Evolutionary conservation across 805 yeast genomes (phyloP).

Genomic region (Candida argentea): DNA sequence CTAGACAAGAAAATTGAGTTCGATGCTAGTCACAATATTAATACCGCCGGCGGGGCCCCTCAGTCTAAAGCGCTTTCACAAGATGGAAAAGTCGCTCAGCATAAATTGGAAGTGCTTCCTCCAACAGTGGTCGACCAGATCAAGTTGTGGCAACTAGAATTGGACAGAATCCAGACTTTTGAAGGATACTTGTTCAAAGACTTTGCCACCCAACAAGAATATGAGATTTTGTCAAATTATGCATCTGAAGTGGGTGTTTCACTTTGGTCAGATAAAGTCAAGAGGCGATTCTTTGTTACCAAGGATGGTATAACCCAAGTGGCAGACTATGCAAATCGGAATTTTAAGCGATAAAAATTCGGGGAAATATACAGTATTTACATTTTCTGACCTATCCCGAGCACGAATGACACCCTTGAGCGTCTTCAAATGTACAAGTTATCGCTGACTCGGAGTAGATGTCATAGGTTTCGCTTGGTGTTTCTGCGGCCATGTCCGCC

Average conservation of each 20-base stretch:
- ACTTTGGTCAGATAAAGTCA: constrained; percentile 70
- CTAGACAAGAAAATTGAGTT: constrained; percentile 59
- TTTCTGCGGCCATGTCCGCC: too few species aligned
- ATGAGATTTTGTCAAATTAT: constrained; percentile 57
- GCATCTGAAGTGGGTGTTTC: constrained; percentile 89
- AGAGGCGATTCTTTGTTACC: constrained; percentile 74
- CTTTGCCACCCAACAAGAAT: constrained; percentile 70
- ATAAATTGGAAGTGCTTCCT: constrained; percentile 59
- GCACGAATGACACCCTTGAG: constrained; percentile 14
- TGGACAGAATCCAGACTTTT: constrained; percentile 81
- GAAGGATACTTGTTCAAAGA: constrained; percentile 86
- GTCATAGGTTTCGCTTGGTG: constrained; percentile 7
- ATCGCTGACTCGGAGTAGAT: constrained; percentile 27
- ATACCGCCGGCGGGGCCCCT: constrained; percentile 34
- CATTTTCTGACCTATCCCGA: constrained; percentile 9
- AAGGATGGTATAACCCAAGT: constrained; percentile 80
- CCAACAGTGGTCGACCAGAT: constrained; percentile 97
- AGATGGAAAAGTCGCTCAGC: constrained; percentile 29
- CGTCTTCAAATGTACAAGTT: constrained; percentile 19
- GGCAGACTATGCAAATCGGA: constrained; percentile 80
- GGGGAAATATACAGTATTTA: background rate
- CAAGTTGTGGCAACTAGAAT: constrained; percentile 89
- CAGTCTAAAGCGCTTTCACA: constrained; percentile 15
- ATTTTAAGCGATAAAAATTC: constrained; percentile 9
- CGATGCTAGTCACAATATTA: constrained; percentile 39